Base-by-base conservation (phyloP, 805 yeast species). In the Pichia ethanolica region DNA sequence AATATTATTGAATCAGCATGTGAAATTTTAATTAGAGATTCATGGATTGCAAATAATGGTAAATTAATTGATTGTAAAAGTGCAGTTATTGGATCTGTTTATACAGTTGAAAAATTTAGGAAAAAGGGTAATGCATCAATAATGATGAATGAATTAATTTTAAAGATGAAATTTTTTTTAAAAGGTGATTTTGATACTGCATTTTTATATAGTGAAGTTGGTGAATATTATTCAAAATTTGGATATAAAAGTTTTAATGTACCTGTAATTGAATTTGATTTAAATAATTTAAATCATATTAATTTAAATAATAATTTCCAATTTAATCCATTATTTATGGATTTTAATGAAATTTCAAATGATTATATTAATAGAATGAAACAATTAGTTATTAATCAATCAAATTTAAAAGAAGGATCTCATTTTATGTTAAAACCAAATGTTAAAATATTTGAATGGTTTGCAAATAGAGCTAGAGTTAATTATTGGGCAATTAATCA, bases 181-280 rank as follows among this genome's bases (percentile, higher is more conserved):
- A 25, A 35, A 50, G 74, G 67, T 27, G 53, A 64, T 4, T 42
- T 63, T 34, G 62, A 62, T 30, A 63, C 71, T 34, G 63, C 73
- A 36, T 69, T 71, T 39, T 71, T 88, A 46, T 87, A 86, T 72
- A 83, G 91, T 53, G 93, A 83, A 44, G 79, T 86, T 25, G 91
- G 86, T 13, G 74, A 72, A 34, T 86, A 75, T 56, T 89, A 89
- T 63, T 67, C 71, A 36, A 68, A 71, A 53, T 78, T 83, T 54
- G 95, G 90, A 0, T 85, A 77, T 59, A 67, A 61, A 32, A 54
- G 57, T 37, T 47, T 49, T 36, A 53, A 53, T 40, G 57, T 58
- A 12, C 60, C 64, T 6, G 34, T 57, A 5, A 51, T 58, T 20
- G 47, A 48, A 9, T 44, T 46, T 20, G 47, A 45, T 33, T 4